Percentiles rank a stretch among this genome's conserved stretches.
phyloP scores from a whole-genome alignment of 225 moss, liverwort and hornwort species.

The Neckera pumila region DNA sequence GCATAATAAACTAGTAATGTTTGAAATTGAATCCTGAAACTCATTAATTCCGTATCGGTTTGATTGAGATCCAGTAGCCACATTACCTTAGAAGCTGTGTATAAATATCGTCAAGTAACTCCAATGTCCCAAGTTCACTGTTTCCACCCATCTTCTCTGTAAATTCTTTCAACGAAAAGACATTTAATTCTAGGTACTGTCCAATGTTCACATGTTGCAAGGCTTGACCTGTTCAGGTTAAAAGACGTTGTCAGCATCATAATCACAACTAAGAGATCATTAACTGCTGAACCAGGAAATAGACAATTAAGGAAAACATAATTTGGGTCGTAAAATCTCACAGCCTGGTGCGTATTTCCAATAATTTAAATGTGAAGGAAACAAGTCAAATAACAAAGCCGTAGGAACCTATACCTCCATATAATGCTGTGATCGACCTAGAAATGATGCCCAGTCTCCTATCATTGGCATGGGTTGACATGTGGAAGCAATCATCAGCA shows the following conservation, averaged over 20 bases:
- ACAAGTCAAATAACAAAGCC: neutral
- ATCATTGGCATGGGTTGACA: slow-evolving; percentile 32
- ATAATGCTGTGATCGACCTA: slow-evolving; percentile 48
- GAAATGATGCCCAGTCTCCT: slow-evolving; percentile 27
- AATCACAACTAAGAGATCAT: neutral
- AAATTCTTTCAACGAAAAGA: slow-evolving; percentile 41
- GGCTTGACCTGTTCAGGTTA: slow-evolving; percentile 38
- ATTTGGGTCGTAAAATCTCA: neutral
- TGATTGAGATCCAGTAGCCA: neutral
- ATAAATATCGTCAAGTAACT: slow-evolving; percentile 14
- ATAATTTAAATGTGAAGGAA: neutral
- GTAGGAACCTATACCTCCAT: slow-evolving; percentile 45
- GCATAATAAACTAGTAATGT: neutral
- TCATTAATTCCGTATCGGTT: neutral
- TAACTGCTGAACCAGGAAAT: neutral
- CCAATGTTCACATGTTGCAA: slow-evolving; percentile 54
- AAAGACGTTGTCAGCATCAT: neutral
- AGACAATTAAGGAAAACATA: neutral
- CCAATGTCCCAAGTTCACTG: slow-evolving; percentile 37
- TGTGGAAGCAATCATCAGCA: slow-evolving; percentile 80
- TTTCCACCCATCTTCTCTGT: slow-evolving; percentile 18
- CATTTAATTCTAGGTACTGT: slow-evolving; percentile 47
- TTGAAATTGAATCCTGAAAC: neutral
- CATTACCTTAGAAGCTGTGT: slow-evolving; percentile 49
- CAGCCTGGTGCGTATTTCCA: neutral